Base-by-base conservation (phyloP, 257 asterid species). In the Paraleonurus japonicus region DNA sequence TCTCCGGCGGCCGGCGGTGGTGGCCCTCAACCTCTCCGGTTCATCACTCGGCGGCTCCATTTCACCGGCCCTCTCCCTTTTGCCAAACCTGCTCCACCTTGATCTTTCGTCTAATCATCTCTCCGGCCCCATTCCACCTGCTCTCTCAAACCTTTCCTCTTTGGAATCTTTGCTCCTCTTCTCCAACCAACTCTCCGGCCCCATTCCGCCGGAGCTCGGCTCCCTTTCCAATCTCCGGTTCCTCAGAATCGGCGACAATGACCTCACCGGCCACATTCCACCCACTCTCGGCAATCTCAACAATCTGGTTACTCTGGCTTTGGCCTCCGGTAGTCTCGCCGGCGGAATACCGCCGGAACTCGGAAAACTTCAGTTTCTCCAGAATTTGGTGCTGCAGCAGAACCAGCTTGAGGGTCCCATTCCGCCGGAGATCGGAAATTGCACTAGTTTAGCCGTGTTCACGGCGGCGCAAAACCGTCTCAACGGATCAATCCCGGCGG, bases 71-170 rank as follows among this genome's bases (percentile, higher is more conserved):
- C 68, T 92, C n/a, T 84, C 77, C 72, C 84, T 71, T 11, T 66
- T 92, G 43, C 79, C 74, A 26, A 58, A 88, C 92, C 95, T 92
- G 81, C 92, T 88, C 93, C 94, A 77, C 84, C 96, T 90, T 48
- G 85, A 88, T 71, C 93, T 92, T 53, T 90, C 97, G 61, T 72
- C 81, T 51, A 90, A 92, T 57, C 57, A 7, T 4, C 85, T 89
- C 70, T 67, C 96, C 16, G 97, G 97, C 35, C 88, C 96, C 92
- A 90, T 90, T 35, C 98, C 98, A 87, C 81, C 97, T 73, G 39
- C 92, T 79, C 86, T 92, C 30, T 82, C 96, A 63, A 84, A 85
- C 82, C 92, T 90, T 20, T 76, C 93, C 22, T 80, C 84, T 41
- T 77, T 90, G 86, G 80, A 86, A 76, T 82, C 84, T 48, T 43